Percentiles rank a stretch among this genome's conserved stretches.
Evolutionary conservation across 2,329 filamentous ascomycete genomes (phyloP).

Genomic region (Neopestalotiopsis sp.): DNA sequence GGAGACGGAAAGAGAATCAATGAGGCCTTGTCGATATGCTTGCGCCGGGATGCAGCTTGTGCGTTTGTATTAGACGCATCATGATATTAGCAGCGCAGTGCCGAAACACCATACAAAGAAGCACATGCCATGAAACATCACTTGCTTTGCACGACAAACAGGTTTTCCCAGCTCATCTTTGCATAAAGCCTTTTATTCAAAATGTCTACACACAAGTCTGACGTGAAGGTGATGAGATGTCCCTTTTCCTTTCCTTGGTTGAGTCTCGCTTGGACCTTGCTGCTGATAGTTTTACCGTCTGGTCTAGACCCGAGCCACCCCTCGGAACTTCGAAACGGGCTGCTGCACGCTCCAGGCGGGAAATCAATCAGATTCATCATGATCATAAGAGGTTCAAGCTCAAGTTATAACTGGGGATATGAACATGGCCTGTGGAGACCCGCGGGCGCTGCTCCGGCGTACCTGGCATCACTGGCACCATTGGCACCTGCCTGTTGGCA

Average conservation of each 20-base stretch:
- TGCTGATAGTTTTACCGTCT: background rate
- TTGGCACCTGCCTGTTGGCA: no score
- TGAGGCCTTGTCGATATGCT: conserved; percentile 1
- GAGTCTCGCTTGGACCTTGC: background rate
- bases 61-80: background rate
- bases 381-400: background rate
- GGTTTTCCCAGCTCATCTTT: background rate
- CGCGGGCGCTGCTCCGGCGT: background rate
- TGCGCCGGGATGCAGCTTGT: background rate
- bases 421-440: background rate
- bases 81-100: background rate
- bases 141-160: background rate
- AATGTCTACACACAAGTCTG: background rate
- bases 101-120: no score
- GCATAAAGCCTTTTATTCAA: background rate
- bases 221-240: background rate
- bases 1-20: background rate
- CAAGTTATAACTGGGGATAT: background rate
- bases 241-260: background rate
- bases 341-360: background rate
- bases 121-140: no score
- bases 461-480: background rate
- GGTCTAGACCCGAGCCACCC: background rate
- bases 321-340: background rate
- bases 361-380: background rate